phyloP scores from a whole-genome alignment of 768 basidiomycete genomes.

The Pleurotus pulmonarius region DNA sequence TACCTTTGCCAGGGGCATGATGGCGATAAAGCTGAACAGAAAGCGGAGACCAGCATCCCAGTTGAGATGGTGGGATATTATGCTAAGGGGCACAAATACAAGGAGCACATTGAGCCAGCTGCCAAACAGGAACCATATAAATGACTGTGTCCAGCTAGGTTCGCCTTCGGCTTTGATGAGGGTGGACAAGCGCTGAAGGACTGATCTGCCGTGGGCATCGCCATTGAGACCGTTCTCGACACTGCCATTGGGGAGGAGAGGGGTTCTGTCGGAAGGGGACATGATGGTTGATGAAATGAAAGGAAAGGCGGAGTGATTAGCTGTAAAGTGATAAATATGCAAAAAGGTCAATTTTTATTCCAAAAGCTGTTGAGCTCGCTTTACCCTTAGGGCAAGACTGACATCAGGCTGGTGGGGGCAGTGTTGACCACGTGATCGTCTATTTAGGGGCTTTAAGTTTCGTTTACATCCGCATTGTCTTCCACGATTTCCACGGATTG shows the following conservation, averaged over 20 bases:
- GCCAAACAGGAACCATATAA: constrained; percentile 55
- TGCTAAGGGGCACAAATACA: constrained; percentile 73
- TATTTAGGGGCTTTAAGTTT: background rate
- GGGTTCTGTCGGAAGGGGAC: constrained; percentile 39
- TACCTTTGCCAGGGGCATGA: constrained; percentile 86
- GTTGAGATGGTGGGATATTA: constrained; percentile 55
- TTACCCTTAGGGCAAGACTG: background rate
- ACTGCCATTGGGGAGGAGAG: constrained; percentile 45
- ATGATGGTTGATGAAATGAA: constrained; percentile 20
- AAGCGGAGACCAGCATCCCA: constrained; percentile 82
- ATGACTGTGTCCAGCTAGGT: constrained; percentile 57
- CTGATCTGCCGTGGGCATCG: constrained; percentile 12
- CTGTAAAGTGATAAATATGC: constrained; percentile 9
- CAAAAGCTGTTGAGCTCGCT: background rate
- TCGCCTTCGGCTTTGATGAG: constrained; percentile 58
- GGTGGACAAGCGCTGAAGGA: constrained; percentile 31
- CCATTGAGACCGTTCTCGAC: constrained; percentile 32
- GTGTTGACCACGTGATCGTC: constrained; percentile 2
- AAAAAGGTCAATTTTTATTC: constrained; percentile 7
- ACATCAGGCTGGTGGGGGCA: constrained; percentile 9
- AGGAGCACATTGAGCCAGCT: constrained; percentile 76
- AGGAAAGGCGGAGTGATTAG: constrained; percentile 7
- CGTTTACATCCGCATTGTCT: constrained; percentile 45
- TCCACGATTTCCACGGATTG: constrained; percentile 27
- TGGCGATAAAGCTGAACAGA: constrained; percentile 73